These are phyloP conservation scores for Rugonectria rugulosa DNA, from an alignment of 2,329 filamentous ascomycete species.

Conservation along the genomic window DNA sequence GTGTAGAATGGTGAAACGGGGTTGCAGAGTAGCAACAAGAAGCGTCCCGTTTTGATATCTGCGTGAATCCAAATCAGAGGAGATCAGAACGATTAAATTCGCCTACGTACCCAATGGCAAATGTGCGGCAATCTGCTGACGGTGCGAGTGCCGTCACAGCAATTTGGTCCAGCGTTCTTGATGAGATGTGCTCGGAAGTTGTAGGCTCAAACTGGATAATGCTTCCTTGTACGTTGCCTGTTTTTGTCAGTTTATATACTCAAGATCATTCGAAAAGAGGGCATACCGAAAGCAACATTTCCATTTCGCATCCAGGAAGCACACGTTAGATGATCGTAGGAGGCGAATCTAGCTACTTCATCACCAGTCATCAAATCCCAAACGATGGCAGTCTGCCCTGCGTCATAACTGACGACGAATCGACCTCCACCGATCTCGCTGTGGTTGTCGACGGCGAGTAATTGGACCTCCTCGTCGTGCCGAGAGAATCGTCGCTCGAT, in stretches of 20 bases:
- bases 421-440: conserved; percentile 87
- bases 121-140: conserved; percentile 87
- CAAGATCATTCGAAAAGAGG: too few relatives aligned
- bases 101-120: conserved; percentile 83
- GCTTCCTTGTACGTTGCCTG: conserved; percentile 91
- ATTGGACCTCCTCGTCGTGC: conserved; percentile 82
- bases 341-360: conserved; percentile 89
- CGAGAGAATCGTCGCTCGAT: conserved; percentile 86
- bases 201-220: conserved; percentile 94
- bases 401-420: conserved; percentile 92
- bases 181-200: conserved; percentile 90
- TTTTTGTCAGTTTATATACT: conserved; percentile 26
- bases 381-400: conserved; percentile 88
- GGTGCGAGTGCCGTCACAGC: conserved; percentile 94
- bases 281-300: conserved; percentile 92
- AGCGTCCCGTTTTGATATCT: conserved; percentile 97
- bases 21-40: conserved; percentile 86
- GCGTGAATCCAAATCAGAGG: conserved; percentile 22
- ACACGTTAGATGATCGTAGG: conserved; percentile 84
- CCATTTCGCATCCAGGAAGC: conserved; percentile 97
- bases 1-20: conserved; percentile 92
- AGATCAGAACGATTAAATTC: neutral
- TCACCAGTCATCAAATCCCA: conserved; percentile 95
- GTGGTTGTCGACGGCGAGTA: conserved; percentile 89
- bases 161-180: conserved; percentile 88